Evolutionary conservation across 83 land plant genomes (phyloP).

Genomic region (Thuja plicata): DNA sequence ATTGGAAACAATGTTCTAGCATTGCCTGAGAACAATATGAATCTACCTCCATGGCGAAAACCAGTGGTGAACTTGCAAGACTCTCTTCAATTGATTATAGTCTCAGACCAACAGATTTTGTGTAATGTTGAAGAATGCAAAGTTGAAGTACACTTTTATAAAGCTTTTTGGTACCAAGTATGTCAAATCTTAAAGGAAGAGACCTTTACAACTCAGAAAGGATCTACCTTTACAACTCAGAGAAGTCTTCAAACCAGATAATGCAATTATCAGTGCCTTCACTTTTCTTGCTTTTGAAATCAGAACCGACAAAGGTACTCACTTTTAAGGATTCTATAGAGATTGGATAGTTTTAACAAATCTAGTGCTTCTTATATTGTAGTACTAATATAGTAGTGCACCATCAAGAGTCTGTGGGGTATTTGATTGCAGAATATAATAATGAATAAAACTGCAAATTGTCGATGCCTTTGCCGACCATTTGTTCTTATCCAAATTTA

Average conservation of each 20-base stretch:
- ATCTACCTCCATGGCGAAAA: background rate
- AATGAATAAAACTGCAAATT: background rate
- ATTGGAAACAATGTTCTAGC: background rate
- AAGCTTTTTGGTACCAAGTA: background rate
- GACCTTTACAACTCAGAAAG: background rate
- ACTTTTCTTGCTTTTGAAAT: slow-evolving; percentile 1
- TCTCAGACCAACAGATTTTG: background rate
- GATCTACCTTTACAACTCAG: background rate
- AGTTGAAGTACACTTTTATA: background rate
- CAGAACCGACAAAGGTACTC: background rate
- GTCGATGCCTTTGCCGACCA: background rate
- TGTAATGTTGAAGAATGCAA: background rate
- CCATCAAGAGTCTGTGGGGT: background rate
- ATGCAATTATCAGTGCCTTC: background rate
- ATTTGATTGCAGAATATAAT: background rate
- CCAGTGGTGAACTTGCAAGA: background rate
- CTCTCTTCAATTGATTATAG: background rate
- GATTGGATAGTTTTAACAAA: background rate
- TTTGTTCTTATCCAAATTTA: background rate
- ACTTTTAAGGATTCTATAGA: background rate
- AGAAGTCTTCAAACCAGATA: background rate
- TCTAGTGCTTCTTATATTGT: too few species aligned
- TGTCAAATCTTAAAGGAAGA: background rate
- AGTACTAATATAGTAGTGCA: background rate
- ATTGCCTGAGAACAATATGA: background rate